Percentiles rank a stretch among this genome's conserved stretches.
phyloP scores from a whole-genome alignment of 2,329 filamentous ascomycete species.

The Cladosporium sp. region DNA sequence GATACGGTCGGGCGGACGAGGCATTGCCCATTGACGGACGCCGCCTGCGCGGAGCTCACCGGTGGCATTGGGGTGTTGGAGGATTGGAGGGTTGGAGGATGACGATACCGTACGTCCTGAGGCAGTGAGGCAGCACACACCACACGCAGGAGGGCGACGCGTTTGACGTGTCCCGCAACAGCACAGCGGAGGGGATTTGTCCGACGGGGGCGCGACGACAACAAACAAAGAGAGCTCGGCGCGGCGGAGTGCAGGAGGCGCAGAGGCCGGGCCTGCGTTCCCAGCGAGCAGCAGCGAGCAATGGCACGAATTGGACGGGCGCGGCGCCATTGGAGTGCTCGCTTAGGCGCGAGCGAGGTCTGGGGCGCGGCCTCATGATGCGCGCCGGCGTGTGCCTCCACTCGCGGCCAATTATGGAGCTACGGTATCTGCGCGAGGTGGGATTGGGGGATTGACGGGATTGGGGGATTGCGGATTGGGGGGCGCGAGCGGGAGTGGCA shows the following conservation, averaged over 20 bases:
- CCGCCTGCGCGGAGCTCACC: neutral
- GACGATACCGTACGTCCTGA: too few relatives aligned
- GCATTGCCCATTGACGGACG: slow-evolving; percentile 1
- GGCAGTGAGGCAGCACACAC: too few relatives aligned
- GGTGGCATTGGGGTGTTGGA: slow-evolving; percentile 3
- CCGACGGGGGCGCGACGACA: neutral
- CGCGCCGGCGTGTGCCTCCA: too few relatives aligned
- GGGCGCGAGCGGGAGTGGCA: too few relatives aligned
- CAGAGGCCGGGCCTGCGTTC: neutral
- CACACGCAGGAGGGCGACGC: too few relatives aligned
- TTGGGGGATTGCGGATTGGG: too few relatives aligned
- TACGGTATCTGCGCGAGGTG: too few relatives aligned
- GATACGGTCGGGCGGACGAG: slow-evolving; percentile 2
- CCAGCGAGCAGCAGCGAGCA: neutral
- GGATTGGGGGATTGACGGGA: too few relatives aligned
- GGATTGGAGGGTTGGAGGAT: neutral
- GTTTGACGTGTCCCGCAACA: neutral
- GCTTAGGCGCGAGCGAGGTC: too few relatives aligned
- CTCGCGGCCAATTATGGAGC: too few relatives aligned
- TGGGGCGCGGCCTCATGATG: too few relatives aligned
- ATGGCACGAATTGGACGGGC: neutral
- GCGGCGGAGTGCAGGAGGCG: neutral
- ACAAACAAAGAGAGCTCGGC: neutral
- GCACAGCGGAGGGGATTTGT: slow-evolving; percentile 5
- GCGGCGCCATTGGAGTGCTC: too few relatives aligned